phyloP scores from a whole-genome alignment of 2,329 filamentous ascomycete genomes.

The Fusarium falciforme region DNA sequence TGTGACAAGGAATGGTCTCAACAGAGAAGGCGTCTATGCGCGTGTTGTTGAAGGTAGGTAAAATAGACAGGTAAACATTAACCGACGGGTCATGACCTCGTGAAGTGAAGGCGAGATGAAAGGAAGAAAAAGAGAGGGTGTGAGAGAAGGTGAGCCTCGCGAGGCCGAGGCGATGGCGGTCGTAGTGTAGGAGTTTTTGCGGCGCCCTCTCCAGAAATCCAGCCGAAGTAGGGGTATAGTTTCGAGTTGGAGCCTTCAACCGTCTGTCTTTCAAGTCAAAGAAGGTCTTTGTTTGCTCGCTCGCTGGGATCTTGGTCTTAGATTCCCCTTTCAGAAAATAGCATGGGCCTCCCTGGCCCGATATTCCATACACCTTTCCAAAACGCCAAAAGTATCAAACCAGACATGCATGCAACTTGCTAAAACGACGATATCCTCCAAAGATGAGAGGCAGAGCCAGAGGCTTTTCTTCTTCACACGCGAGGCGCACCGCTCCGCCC shows the following conservation, averaged over 20 bases:
- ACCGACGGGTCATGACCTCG: slow-evolving; percentile 49
- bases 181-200: slow-evolving; percentile 4
- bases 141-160: slow-evolving; percentile 15
- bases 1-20: slow-evolving; percentile 14
- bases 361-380: slow-evolving; percentile 48
- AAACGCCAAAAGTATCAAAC: slow-evolving; percentile 50
- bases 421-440: slow-evolving; percentile 39
- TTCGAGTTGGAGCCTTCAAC: slow-evolving; percentile 21
- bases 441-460: slow-evolving; percentile 5
- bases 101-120: slow-evolving; percentile 43
- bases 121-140: slow-evolving; percentile 22
- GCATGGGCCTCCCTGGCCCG: slow-evolving; percentile 31
- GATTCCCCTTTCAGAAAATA: slow-evolving; percentile 33
- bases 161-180: slow-evolving; percentile 11
- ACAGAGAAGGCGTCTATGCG: slow-evolving; percentile 30
- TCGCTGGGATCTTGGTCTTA: slow-evolving; percentile 25
- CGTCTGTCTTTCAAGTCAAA: slow-evolving; percentile 8
- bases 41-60: slow-evolving; percentile 20
- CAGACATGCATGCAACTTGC: slow-evolving; percentile 45
- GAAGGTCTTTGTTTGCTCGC: slow-evolving; percentile 12
- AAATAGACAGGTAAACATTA: slow-evolving; percentile 51
- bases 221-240: slow-evolving; percentile 37
- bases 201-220: slow-evolving; percentile 32
- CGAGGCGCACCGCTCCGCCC: slow-evolving; percentile 62
- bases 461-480: slow-evolving; percentile 53